These are phyloP conservation scores for Cercospora brassicicola DNA, from an alignment of 2,329 filamentous ascomycete genomes.

Conservation along the genomic window DNA sequence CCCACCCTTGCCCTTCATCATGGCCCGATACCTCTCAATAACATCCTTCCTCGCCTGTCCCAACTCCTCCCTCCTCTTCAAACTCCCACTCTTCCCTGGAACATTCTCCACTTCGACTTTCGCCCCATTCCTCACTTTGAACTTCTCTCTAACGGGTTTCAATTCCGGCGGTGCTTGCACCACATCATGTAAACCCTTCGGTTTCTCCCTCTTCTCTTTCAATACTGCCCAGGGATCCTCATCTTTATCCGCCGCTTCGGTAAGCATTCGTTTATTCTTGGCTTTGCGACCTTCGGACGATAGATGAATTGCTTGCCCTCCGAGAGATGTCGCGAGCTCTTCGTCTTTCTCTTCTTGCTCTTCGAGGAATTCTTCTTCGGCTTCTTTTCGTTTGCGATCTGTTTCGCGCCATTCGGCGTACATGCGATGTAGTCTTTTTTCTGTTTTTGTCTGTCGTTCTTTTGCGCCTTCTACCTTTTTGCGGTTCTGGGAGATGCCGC, in stretches of 20 bases:
- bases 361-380: slow-evolving; percentile 68
- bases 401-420: slow-evolving; percentile 68
- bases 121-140: slow-evolving; percentile 64
- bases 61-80: slow-evolving; percentile 71
- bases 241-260: slow-evolving; percentile 52
- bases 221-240: slow-evolving; percentile 78
- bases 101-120: slow-evolving; percentile 68
- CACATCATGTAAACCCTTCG: slow-evolving; percentile 55
- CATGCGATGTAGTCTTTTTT: slow-evolving; percentile 69
- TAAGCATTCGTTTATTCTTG: slow-evolving; percentile 47
- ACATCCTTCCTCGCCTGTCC: slow-evolving; percentile 67
- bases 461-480: slow-evolving; percentile 66
- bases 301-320: slow-evolving; percentile 63
- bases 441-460: slow-evolving; percentile 73
- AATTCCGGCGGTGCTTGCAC: slow-evolving; percentile 76
- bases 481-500: slow-evolving; percentile 62
- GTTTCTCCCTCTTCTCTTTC: slow-evolving; percentile 63
- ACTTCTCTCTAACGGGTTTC: slow-evolving; percentile 62
- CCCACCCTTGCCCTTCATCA: slow-evolving; percentile 58
- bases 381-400: slow-evolving; percentile 75
- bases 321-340: slow-evolving; percentile 62
- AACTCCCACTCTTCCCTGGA: slow-evolving; percentile 67
- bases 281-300: slow-evolving; percentile 55
- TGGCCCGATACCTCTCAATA: slow-evolving; percentile 70
- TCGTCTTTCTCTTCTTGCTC: slow-evolving; percentile 65